Base-by-base conservation (phyloP, 768 basidiomycete genomes). In the Amanita muscaria region DNA sequence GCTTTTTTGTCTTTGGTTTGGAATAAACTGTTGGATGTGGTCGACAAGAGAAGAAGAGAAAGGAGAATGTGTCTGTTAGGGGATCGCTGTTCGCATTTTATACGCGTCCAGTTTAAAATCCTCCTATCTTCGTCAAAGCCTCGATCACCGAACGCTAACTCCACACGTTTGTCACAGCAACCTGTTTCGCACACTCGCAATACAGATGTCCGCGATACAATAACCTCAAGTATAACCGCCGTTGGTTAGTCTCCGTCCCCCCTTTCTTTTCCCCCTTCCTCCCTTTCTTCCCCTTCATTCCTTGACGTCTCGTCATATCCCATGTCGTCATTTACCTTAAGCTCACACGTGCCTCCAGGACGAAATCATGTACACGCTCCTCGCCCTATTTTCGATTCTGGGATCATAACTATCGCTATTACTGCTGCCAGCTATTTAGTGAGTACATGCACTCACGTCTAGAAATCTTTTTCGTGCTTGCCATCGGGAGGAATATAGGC, bases 141-240 rank as follows among this genome's bases (percentile, higher is more conserved):
- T 71, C 88, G 79, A n/a, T n/a, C n/a, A n/a, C n/a, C n/a, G n/a
- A n/a, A n/a, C n/a, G n/a, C n/a, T n/a, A n/a, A n/a, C 64, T 93
- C 97, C 63, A 80, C 98, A 4, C 96, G n/a, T n/a, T n/a, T n/a
- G n/a, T n/a, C n/a, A n/a, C n/a, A n/a, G n/a, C n/a, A n/a, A n/a
- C n/a, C n/a, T n/a, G n/a, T n/a, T n/a, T n/a, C n/a, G 98, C 68
- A 90, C 98, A 59, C 91, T 92, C 48, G 93, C 96, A 23, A 84
- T 98, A 49, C 77, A 89, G 57, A 99, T 99, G 96, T 93, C 92
- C 18, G 77, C 76, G 22, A 97, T 98, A 98, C 65, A 89, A 98
- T n/a, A n/a, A n/a, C n/a, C n/a, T n/a, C n/a, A n/a, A n/a, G n/a
- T n/a, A n/a, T n/a, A n/a, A n/a, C 96, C 9, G 96, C 96, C 34